Base-by-base conservation (phyloP, 225 moss, liverwort and hornwort genomes). In the Physcomitrellopsis africana region DNA sequence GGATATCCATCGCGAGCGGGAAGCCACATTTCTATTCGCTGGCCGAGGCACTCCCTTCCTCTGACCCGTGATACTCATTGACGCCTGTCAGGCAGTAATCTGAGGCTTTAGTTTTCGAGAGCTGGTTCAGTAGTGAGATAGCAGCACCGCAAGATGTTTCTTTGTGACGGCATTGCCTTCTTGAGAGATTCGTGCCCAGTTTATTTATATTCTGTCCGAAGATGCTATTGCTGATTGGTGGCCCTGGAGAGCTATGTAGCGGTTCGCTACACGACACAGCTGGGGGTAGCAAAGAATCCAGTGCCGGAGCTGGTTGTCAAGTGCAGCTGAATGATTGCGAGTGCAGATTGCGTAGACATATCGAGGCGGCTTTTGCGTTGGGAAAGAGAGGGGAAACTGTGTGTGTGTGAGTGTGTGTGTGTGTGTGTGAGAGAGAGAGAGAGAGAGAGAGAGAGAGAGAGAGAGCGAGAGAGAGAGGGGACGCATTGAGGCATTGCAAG, bases 51-150 rank as follows among this genome's bases (percentile, higher is more conserved):
- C 70, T 52, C 79, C 76, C 73, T 73, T 51, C 32, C 51, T 76
- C 82, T 82, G 85, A 82, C 82, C 72, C 81, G 71, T 85, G 81
- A 76, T 79, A 65, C 85, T 81, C 81, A 85, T 81, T 76, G 81
- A 68, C 67, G 46, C 61, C 24, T 69, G 63, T 67, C 72, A 78
- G 78, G 72, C 45, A 2, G 11, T 0, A 43, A 27, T 53, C 45
- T 46, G 53, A 41, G 43, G 17, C 68, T 79, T 85, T 68, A 59
- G 81, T 68, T 79, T 85, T 72, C 65, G 79, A 63, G 59, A 70
- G 57, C 1, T 47, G 29, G 45, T 11, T 37, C 32, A 26, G 16
- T 42, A 22, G 47, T 59, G 48, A 60, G 19, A 41, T 20, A 37
- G 43, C 64, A 23, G 48, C 79, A 73, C 65, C 82, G 66, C 79